phyloP scores from a whole-genome alignment of 108 stramenopile species.

The Phaeodactylum tricornutum region DNA sequence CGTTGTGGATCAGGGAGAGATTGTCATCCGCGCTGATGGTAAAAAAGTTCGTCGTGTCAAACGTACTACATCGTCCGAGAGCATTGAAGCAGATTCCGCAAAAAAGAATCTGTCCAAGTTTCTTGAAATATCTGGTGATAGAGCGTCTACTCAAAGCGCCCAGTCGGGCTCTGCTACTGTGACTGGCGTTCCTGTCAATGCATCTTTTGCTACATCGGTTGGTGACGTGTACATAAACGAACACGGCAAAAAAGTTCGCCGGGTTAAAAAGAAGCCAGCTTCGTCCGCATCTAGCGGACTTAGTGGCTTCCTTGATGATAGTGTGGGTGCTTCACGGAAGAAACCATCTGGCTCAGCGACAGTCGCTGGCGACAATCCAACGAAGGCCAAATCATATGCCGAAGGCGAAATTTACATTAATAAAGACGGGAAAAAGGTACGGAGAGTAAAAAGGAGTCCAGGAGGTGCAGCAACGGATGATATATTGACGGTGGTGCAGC shows the following conservation, averaged over 20 bases:
- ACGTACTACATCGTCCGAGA: background rate
- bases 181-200: no score
- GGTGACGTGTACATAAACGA: slow-evolving; percentile 22
- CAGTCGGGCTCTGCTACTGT: no score
- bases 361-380: slow-evolving; percentile 24
- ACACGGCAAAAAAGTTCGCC: slow-evolving; percentile 17
- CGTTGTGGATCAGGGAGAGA: slow-evolving; percentile 1
- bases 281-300: slow-evolving; percentile 10
- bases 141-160: no score
- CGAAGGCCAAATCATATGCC: background rate
- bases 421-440: slow-evolving; percentile 29
- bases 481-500: background rate
- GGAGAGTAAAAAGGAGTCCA: background rate
- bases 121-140: no score
- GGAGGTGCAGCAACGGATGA: background rate
- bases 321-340: slow-evolving; percentile 10
- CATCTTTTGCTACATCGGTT: no score
- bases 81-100: no score
- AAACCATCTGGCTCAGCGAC: slow-evolving; percentile 23
- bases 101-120: no score
- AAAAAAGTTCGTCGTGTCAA: slow-evolving; percentile 33
- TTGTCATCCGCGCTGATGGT: slow-evolving; percentile 34
- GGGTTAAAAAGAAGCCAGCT: slow-evolving; percentile 8
- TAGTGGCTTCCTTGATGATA: slow-evolving; percentile 5
- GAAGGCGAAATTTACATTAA: slow-evolving; percentile 30